Percentiles rank a stretch among this genome's conserved stretches.
phyloP scores from a whole-genome alignment of 2,329 filamentous ascomycete species.

The Aspergillus fischeri region DNA sequence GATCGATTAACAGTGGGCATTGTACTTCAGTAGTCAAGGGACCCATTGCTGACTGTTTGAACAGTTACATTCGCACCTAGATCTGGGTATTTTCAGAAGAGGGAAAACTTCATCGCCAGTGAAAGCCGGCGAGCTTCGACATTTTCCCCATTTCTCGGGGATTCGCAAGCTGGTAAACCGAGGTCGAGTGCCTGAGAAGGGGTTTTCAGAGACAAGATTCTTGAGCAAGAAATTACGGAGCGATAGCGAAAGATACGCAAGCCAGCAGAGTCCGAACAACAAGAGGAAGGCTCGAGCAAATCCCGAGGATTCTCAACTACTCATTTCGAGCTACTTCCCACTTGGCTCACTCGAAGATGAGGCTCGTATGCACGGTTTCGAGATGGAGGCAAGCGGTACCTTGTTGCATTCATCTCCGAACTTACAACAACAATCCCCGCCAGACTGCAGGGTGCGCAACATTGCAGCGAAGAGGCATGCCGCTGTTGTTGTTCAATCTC shows the following conservation, averaged over 20 bases:
- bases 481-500: not conserved
- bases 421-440: not conserved
- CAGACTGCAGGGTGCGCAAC: not conserved
- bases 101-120: constrained; percentile 32
- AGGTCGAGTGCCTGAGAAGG: constrained; percentile 10
- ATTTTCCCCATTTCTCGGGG: not conserved
- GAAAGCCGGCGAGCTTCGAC: constrained; percentile 13
- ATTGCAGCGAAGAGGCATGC: not conserved
- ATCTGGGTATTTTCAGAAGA: constrained; percentile 33
- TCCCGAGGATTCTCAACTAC: not conserved
- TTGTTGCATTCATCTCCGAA: not conserved
- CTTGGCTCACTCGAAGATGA: not conserved
- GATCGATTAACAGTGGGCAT: constrained; percentile 51
- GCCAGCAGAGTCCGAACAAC: not conserved
- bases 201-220: constrained; percentile 23
- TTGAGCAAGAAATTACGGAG: constrained; percentile 6
- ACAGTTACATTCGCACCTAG: constrained; percentile 21
- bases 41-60: not conserved
- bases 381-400: not conserved
- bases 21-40: not conserved
- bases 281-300: not conserved
- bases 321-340: not conserved
- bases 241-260: not conserved
- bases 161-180: not conserved
- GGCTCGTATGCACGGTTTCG: not conserved